Base-by-base conservation (phyloP, 768 basidiomycete species). In the Kwoniella botswanensis region DNA sequence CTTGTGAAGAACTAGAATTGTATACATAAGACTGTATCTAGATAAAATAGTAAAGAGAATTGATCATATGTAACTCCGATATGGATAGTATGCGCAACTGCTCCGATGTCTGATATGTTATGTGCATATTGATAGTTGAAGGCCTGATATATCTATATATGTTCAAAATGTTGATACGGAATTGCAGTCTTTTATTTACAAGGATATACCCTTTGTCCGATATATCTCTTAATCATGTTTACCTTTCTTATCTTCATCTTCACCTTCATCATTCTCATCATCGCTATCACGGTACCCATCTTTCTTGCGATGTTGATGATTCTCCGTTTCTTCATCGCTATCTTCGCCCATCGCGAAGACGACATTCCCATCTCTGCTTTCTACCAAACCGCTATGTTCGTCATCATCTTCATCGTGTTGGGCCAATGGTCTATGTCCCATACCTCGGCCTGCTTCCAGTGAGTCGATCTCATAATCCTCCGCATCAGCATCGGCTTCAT, bases 341-440 rank as follows among this genome's bases (percentile, higher is more conserved):
- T 81, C 82, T n/a, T 79, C 82, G 26, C 80, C 77, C 72, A 81
- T 79, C 6, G 74, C 75, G 63, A 79, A 81, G 3, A 81, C 82
- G 0, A 76, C 77, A 62, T 81, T 79, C 12, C 72, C 69, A 26
- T 76, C 75, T 15, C 70, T 53, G 4, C 63, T 69, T 35, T 60
- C 44, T 42, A 56, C 70, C 53, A 65, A 53, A 2, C 62, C 65
- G 24, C 61, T 26, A 55, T 60, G 67, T 55, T 70, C 70, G 4
- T 74, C 70, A 41, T 74, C 73, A 7, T 71, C 74, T 17, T 80
- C 76, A 53, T 73, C 78, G 13, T 79, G 67, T 42, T 78, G 70
- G 17, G 68, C 91, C 80, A 97, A 93, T 0, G 93, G 95, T 74
- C 95, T 94, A 76, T 91, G 90, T 79, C 95, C 66, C 5, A 67